Evolutionary conservation across 1,284 basidiomycete species (phyloP), one percentile per base, ranked within the genome.

Genomic region (Marasmius sp.): DNA sequence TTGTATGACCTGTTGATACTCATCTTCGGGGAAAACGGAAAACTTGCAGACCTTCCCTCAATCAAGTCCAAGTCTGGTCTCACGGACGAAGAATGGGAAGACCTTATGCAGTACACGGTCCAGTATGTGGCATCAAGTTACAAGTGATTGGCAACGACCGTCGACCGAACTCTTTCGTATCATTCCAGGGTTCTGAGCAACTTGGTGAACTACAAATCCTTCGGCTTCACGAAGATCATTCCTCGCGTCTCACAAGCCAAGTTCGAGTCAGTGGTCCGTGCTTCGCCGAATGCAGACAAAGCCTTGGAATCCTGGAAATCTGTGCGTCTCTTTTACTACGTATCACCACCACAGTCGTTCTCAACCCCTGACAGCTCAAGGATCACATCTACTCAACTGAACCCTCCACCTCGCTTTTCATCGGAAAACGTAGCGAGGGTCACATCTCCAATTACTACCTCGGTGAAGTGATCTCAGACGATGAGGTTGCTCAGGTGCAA

Each of bases 391-490:
- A 93, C 71, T 77, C 86, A 8, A 68, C 80, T 14, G 70, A 74
- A 18, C 92, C 93, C 1, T 87, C 91, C 68, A 71, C 81, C 1
- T 83, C 80, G 58, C 80, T 93, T 57, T 87, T 83, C 70, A 90
- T 94, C 65, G 93, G 92, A 59, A 94, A 94, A 71, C 89, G 87
- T 45, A 81, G 77, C 58, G 78, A 85, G 27, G 92, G 92, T 0
- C 91, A 94, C 64, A 70, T 92, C 55, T 91, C 88, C 36, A 92
- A 93, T 71, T 94, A 94, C 73, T 94, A 94, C 70, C 84, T 89
- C 27, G 91, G 91, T 1, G 81, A 89, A 63, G 72, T 81, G 9
- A 85, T 89, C 34, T 80, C 82, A 16, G 90, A 94, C 65, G 84
- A 85, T 0, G 92, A 94, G 70, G 91, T 93, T 16, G 84, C 85